Conservation (phyloP, 352 stramenopile species). For the Pythium dissotocum region DNA sequence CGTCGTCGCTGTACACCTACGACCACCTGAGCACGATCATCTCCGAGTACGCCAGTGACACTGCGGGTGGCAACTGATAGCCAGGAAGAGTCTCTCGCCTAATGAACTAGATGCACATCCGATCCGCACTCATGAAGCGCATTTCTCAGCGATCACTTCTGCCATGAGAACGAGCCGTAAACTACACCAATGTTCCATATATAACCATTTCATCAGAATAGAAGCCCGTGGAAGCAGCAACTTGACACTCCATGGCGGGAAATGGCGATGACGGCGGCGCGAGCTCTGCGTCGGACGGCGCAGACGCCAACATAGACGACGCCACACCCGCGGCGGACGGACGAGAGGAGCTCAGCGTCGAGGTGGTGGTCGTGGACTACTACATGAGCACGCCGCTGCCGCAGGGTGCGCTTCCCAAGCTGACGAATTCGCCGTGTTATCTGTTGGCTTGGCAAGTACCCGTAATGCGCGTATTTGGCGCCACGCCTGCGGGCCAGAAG, state of each 20-base stretch:
- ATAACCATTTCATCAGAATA: background rate
- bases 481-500: slow-evolving; percentile 90
- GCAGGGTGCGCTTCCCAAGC: slow-evolving; percentile 34
- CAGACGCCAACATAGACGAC: background rate
- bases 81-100: too few species aligned
- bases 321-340: slow-evolving; percentile 2
- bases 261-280: slow-evolving; percentile 6
- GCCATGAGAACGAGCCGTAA: too few species aligned
- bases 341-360: slow-evolving; percentile 56
- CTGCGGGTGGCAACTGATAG: background rate
- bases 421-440: slow-evolving; percentile 71
- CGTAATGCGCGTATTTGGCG: slow-evolving; percentile 89
- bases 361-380: slow-evolving; percentile 81
- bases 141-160: too few species aligned
- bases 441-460: slow-evolving; percentile 66
- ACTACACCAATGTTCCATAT: too few species aligned
- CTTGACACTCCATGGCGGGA: slow-evolving; percentile 1
- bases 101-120: too few species aligned
- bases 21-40: slow-evolving; percentile 73
- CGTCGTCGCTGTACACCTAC: slow-evolving; percentile 96
- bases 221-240: slow-evolving; percentile 15
- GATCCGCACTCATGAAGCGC: too few species aligned
- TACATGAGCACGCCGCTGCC: slow-evolving; percentile 78
- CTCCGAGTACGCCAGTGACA: slow-evolving; percentile 28
- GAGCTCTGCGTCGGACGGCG: background rate